These are phyloP conservation scores for Suillus tomentosus DNA, from an alignment of 768 basidiomycete species.

Conservation along the genomic window DNA sequence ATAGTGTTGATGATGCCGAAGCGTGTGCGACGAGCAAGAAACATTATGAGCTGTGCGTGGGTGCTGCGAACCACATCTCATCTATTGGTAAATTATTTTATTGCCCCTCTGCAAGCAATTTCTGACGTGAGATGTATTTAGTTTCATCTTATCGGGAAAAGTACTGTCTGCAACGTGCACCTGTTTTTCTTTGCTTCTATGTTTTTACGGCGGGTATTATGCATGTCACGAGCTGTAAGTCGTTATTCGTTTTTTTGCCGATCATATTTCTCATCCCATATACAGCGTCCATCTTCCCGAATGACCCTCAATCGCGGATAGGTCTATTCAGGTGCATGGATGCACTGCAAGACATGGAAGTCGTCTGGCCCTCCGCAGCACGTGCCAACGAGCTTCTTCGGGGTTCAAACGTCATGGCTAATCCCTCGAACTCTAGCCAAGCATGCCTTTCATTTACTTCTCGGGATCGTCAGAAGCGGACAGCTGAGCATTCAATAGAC, in stretches of 20 bases:
- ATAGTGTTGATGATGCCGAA: constrained; percentile 54
- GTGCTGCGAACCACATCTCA: constrained; percentile 79
- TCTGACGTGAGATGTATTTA: constrained; percentile 26
- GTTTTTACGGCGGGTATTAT: constrained; percentile 79
- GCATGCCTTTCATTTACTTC: constrained; percentile 8
- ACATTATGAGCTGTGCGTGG: constrained; percentile 71
- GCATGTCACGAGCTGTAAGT: constrained; percentile 74
- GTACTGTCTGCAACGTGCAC: constrained; percentile 59
- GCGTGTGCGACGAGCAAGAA: constrained; percentile 55
- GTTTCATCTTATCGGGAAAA: constrained; percentile 62
- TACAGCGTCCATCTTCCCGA: constrained; percentile 62
- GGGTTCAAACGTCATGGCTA: constrained; percentile 51
- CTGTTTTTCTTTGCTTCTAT: constrained; percentile 78
- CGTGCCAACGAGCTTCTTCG: constrained; percentile 73
- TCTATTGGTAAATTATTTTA: constrained; percentile 51
- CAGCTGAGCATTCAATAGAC: constrained; percentile 53
- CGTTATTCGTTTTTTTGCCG: neutral
- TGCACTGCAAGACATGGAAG: constrained; percentile 62
- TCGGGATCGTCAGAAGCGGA: constrained; percentile 56
- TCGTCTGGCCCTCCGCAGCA: constrained; percentile 75
- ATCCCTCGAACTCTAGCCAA: neutral
- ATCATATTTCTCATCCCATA: constrained; percentile 4
- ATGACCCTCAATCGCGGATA: constrained; percentile 67
- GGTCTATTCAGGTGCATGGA: constrained; percentile 71
- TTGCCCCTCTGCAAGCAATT: neutral